Conservation (phyloP, 805 yeast genomes). For the Teunomyces stri region DNA sequence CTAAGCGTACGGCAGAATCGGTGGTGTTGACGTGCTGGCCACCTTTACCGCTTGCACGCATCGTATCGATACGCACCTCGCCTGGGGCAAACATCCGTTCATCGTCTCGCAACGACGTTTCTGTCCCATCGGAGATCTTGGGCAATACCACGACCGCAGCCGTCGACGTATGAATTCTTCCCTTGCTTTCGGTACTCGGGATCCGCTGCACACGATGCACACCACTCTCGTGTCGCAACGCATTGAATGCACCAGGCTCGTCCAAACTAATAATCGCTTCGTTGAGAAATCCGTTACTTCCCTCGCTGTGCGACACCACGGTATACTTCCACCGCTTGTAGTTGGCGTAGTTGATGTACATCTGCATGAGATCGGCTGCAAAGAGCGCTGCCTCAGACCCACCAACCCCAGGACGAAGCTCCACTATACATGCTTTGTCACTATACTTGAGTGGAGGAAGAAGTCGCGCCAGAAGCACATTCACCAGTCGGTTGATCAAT, state of each 20-base stretch:
- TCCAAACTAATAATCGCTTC: slow-evolving; percentile 71
- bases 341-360: slow-evolving; percentile 77
- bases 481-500: slow-evolving; percentile 39
- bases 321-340: slow-evolving; percentile 64
- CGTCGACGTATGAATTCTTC: slow-evolving; percentile 92
- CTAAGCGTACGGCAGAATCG: slow-evolving; percentile 91
- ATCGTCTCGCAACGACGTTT: slow-evolving; percentile 42
- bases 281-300: slow-evolving; percentile 64
- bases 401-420: slow-evolving; percentile 93
- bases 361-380: slow-evolving; percentile 70
- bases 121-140: slow-evolving; percentile 60
- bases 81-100: slow-evolving; percentile 79
- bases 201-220: slow-evolving; percentile 94
- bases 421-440: slow-evolving; percentile 76
- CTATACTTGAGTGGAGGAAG: slow-evolving; percentile 77
- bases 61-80: slow-evolving; percentile 91
- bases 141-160: slow-evolving; percentile 95
- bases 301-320: slow-evolving; percentile 54
- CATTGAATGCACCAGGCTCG: slow-evolving; percentile 72
- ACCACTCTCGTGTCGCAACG: slow-evolving; percentile 83
- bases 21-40: slow-evolving; percentile 98
- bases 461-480: slow-evolving; percentile 52
- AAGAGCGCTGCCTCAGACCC: slow-evolving; percentile 92
- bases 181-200: slow-evolving; percentile 91
- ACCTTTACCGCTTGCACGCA: slow-evolving; percentile 96